Evolutionary conservation across 106 monocot genomes (phyloP), one percentile per base, ranked within the genome.

Genomic region (Vanilla planifolia): DNA sequence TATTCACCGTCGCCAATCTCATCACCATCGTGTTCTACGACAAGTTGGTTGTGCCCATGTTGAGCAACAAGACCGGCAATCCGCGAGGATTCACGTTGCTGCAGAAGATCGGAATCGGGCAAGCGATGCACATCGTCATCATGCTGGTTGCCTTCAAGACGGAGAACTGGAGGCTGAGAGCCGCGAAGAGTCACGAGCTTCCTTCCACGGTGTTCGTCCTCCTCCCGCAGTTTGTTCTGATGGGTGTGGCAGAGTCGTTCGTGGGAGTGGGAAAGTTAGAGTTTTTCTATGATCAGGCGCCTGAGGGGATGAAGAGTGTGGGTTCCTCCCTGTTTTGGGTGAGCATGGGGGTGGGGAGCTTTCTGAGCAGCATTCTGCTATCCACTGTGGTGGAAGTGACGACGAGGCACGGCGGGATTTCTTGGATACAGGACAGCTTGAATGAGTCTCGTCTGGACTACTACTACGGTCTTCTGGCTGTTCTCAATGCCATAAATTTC

Each of bases 271-370:
- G 51, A 7, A 71, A 71, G 71, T 4, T 63, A 1, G 71, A 71
- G 53, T 71, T 80, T 41, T 80, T 80, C 71, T 80, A 80, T 62
- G 80, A 80, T 50, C 80, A 80, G 56, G 75, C 80, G 1, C 80
- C 80, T 1, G 80, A 80, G 56, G 63, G 58, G 23, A 80, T 80
- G 80, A 80, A 75, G 80, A 80, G 80, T 52, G 4, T 80, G 65
- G 80, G 80, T 35, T 67, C 80, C 16, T 75, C 75, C 2, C 67
- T 62, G 53, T 50, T 75, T 55, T 51, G 48, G 29, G 67, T 67
- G 2, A 75, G 69, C 7, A 22, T 75, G 3, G 80, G 80, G 8
- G 43, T 80, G 5, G 80, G 80, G 6, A 70, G 62, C 43, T 80
- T 80, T 47, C 62, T 75, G 30, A 80, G 75, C 29, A 80, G 80